Evolutionary conservation across 768 basidiomycete genomes (phyloP), one percentile per base, ranked within the genome.

Genomic region (Pleurotus citrinopileatus): DNA sequence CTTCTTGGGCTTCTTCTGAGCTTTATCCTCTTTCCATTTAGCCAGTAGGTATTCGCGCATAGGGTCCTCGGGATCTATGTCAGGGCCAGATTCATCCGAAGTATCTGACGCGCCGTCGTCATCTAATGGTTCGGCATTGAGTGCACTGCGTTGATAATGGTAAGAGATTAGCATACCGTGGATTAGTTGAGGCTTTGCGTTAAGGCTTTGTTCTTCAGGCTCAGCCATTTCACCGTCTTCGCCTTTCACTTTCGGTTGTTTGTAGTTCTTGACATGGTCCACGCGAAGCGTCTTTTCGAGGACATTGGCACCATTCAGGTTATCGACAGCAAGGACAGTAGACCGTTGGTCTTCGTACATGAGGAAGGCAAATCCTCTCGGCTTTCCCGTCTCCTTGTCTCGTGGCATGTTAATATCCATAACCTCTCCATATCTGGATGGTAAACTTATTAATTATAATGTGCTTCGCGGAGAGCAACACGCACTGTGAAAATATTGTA

Each of bases 311-410:
- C 97, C 97, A 64, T 97, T 98, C 70, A 99, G 84, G 73, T 99
- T 99, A 74, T 99, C 97, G 57, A 99, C 96, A 7, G 97, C 97
- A 45, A 99, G 79, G 47, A 98, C 69, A 4, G 97, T 99, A 56
- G 93, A 96, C 44, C 93, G 83, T 72, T 99, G 97, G 69, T 99
- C 94, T 71, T 96, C 94, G 69, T 98, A 99, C 97, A 98, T 98
- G 58, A 98, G 76, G 74, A 98, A 99, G 7, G 83, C 95, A 67
- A 98, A 99, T 2, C 97, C 97, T 63, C 74, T 85, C 0, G 87
- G 77, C 65, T 96, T 95, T 22, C 94, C 93, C 0, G 96, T 96
- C 52, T 87, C 79, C 65, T 94, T 95, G 73, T 97, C 94, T 45
- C 95, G 81, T 25, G 97, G 95, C 70, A 99, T 79, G 66, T 98